Evolutionary conservation across 805 yeast species (phyloP), one percentile per base, ranked within the genome.

Genomic region (Cyberlindnera veronae): DNA sequence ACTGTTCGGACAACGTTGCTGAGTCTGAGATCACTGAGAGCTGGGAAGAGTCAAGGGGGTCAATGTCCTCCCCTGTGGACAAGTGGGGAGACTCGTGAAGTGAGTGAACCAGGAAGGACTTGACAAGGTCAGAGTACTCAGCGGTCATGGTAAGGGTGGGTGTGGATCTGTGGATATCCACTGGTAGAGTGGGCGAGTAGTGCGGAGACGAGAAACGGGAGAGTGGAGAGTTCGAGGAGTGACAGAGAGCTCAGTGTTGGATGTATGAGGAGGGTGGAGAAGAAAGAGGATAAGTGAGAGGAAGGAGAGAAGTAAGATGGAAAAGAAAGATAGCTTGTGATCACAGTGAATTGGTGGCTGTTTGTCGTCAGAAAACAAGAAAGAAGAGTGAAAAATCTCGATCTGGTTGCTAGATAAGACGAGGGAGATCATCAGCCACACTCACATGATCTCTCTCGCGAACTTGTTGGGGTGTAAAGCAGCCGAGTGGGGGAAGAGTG

Each of bases 121-220:
- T 24, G 13, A 38, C 13, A 2, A 41, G 40, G 27, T 41, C 45
- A 8, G 45, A 12, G 28, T 24, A 29, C 24, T 36, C 41, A 4
- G 36, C 18, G 22, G 41, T 13, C 44, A 40, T 40, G 34, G 39
- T 20, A 21, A n/a, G 7, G 11, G 8, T 27, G 27, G n/a, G 18
- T 32, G 24, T 19, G 21, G 38, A 28, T 6, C 21, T 7, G 29
- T 22, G 24, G n/a, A n/a, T n/a, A n/a, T n/a, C n/a, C n/a, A n/a
- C n/a, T n/a, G n/a, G n/a, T n/a, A n/a, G n/a, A n/a, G n/a, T n/a
- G n/a, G n/a, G n/a, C n/a, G n/a, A n/a, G 24, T 21, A 14, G n/a
- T 24, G 28, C 28, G 12, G 12, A 12, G 7, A 11, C 10, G 24
- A 7, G 24, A 21, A 11, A 24, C 8, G 28, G 28, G 5, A 10